Conservation (phyloP, 148 eudicot genomes). For the Selenicereus undatus region DNA sequence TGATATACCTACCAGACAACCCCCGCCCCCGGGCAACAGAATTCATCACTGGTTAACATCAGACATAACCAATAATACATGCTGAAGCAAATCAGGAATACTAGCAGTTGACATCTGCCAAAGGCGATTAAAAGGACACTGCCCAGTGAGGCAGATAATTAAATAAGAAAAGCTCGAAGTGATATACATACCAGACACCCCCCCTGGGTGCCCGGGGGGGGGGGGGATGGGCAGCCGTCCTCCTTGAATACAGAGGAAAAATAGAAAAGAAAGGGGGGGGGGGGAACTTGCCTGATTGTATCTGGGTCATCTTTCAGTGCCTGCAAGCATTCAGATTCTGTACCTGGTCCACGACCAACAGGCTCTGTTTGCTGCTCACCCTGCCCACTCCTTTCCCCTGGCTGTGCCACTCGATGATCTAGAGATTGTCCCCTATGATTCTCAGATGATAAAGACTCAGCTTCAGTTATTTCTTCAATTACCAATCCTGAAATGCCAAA, state of each 20-base stretch:
- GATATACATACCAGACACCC: no score
- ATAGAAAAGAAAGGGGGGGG: background rate
- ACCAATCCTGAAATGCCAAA: slow-evolving; percentile 51
- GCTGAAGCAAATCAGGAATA: no score
- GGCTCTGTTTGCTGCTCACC: slow-evolving; percentile 30
- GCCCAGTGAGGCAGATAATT: no score
- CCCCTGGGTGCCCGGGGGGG: no score
- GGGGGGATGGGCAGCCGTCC: no score
- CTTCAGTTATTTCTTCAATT: slow-evolving; percentile 86
- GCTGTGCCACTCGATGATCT: slow-evolving; percentile 30
- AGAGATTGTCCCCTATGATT: slow-evolving; percentile 28
- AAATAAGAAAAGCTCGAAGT: no score
- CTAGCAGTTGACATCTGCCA: no score
- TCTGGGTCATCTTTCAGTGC: slow-evolving; percentile 82
- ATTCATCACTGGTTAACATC: background rate
- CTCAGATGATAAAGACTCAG: slow-evolving; percentile 31
- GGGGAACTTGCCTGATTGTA: slow-evolving; percentile 49
- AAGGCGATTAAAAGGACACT: no score
- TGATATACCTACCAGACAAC: no score
- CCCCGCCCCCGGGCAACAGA: no score
- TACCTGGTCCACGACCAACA: slow-evolving; percentile 31
- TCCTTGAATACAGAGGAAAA: background rate
- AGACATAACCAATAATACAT: background rate
- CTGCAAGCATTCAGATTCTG: slow-evolving; percentile 46
- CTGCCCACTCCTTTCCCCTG: slow-evolving; percentile 36